These are phyloP conservation scores for Articulospora tetracladia DNA, from an alignment of 495 filamentous ascomycete species.

Conservation along the genomic window DNA sequence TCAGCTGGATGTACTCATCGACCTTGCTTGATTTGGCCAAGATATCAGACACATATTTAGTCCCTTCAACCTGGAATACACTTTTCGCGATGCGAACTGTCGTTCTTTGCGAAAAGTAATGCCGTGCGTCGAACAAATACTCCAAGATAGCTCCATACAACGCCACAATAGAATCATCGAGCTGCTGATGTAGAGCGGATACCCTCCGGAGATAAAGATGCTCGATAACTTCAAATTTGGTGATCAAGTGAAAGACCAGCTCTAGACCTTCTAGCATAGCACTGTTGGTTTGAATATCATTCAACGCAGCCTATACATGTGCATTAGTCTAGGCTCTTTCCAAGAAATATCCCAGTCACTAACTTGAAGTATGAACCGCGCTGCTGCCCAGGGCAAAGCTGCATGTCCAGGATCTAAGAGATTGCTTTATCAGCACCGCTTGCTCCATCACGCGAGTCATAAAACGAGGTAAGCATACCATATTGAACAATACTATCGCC, in stretches of 20 bases:
- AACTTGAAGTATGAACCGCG: conserved; percentile 35
- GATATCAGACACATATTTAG: background rate
- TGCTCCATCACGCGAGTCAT: too few relatives aligned
- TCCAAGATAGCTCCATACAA: conserved; percentile 10
- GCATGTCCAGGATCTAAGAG: conserved; percentile 35
- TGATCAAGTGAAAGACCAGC: conserved; percentile 14
- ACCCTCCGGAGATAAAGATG: conserved; percentile 11
- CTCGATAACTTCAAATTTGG: conserved; percentile 21
- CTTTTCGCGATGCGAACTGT: conserved; percentile 7
- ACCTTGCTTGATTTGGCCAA: background rate
- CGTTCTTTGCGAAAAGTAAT: conserved; percentile 5
- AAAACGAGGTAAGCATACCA: background rate
- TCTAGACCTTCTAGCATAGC: conserved; percentile 17
- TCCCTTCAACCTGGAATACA: conserved; percentile 6
- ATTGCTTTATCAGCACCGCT: too few relatives aligned
- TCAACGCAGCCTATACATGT: conserved; percentile 2
- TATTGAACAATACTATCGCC: conserved; percentile 33
- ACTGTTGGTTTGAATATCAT: conserved; percentile 14
- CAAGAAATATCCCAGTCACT: too few relatives aligned
- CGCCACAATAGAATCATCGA: background rate
- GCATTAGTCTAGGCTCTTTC: background rate
- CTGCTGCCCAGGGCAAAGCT: conserved; percentile 39
- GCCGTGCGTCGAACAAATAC: background rate
- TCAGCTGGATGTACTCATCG: background rate
- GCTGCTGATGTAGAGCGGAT: background rate